Conservation (phyloP, 2,329 filamentous ascomycete genomes). For the Cyphellophora attinorum region DNA sequence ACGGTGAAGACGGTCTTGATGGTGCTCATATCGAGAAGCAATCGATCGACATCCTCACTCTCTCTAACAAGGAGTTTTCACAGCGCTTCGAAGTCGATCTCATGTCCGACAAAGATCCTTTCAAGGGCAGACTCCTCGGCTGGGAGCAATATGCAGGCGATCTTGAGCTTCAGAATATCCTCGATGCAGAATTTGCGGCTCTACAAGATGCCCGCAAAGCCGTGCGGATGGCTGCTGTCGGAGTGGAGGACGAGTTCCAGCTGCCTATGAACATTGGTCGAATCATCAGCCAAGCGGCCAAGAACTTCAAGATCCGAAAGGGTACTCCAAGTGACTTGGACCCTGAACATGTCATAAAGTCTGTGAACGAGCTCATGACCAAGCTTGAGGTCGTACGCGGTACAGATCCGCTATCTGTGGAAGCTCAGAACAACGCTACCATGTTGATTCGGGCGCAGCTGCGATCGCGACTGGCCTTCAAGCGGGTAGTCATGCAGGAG, state of each 20-base stretch:
- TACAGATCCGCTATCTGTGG: constrained; percentile 66
- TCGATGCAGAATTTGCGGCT: constrained; percentile 81
- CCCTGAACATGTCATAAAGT: constrained; percentile 75
- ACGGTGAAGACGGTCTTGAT: constrained; percentile 94
- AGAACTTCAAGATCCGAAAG: constrained; percentile 82
- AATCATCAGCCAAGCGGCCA: constrained; percentile 82
- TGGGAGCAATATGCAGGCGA: constrained; percentile 81
- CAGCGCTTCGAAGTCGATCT: constrained; percentile 78
- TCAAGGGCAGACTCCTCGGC: constrained; percentile 67
- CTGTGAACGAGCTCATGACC: constrained; percentile 64
- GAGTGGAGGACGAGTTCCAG: constrained; percentile 53
- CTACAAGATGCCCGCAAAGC: constrained; percentile 64
- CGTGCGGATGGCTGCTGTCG: constrained; percentile 63
- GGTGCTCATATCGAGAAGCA: constrained; percentile 91
- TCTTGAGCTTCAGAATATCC: constrained; percentile 70
- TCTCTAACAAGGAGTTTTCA: constrained; percentile 68
- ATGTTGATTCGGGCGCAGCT: constrained; percentile 87
- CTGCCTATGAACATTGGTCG: constrained; percentile 84
- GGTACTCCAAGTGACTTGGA: constrained; percentile 79
- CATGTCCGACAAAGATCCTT: constrained; percentile 57
- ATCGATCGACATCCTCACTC: constrained; percentile 73
- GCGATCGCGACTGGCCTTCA: constrained; percentile 83
- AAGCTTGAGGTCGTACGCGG: constrained; percentile 80
- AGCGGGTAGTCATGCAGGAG: constrained; percentile 78
- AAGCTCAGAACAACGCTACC: constrained; percentile 82